phyloP scores from a whole-genome alignment of 495 filamentous ascomycete genomes.

The Aspergillus mulundensis region DNA sequence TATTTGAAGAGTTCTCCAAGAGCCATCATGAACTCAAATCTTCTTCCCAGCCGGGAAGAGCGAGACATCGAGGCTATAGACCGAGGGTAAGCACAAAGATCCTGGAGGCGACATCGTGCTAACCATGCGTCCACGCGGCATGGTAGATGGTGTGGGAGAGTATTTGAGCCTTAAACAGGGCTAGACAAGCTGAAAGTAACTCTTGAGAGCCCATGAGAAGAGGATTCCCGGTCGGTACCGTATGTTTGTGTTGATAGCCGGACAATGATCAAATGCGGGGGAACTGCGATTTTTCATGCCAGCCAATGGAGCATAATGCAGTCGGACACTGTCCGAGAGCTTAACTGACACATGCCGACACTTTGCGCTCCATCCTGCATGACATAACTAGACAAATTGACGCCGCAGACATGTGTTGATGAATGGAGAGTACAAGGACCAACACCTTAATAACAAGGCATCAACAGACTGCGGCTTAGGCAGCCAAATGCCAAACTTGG shows the following conservation, averaged over 20 bases:
- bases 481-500: not conserved
- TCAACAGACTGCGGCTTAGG: not conserved
- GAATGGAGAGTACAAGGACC: no score
- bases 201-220: not conserved
- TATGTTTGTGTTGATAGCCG: not conserved
- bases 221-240: not conserved
- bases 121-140: not conserved
- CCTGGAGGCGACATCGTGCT: not conserved
- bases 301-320: not conserved
- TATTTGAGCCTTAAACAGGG: not conserved
- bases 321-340: not conserved
- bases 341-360: no score
- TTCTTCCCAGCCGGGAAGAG: not conserved
- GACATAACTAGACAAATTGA: no score
- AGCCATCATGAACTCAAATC: not conserved
- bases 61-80: not conserved
- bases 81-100: not conserved
- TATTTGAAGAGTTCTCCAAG: not conserved
- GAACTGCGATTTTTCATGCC: not conserved
- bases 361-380: no score
- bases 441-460: not conserved
- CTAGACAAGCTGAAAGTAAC: not conserved
- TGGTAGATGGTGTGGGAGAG: not conserved
- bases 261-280: not conserved
- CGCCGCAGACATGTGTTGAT: no score